Evolutionary conservation across 2,329 filamentous ascomycete species (phyloP).

Genomic region (Ustulina deusta): DNA sequence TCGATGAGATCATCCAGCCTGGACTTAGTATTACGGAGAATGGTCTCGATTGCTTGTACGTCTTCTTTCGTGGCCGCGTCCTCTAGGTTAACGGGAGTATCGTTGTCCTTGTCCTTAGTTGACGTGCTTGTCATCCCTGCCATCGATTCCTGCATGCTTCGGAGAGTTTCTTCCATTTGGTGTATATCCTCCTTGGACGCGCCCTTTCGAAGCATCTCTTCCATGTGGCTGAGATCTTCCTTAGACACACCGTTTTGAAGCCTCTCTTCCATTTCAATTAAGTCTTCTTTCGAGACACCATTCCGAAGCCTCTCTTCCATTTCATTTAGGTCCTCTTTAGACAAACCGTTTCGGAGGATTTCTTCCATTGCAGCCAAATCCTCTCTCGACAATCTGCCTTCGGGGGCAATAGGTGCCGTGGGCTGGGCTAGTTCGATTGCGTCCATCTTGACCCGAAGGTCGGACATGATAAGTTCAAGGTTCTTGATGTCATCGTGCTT

Average conservation of each 20-base stretch:
- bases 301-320: constrained; percentile 65
- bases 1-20: constrained; percentile 85
- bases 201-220: constrained; percentile 33
- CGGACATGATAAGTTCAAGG: constrained; percentile 83
- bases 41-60: constrained; percentile 88
- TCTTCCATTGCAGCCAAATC: constrained; percentile 58
- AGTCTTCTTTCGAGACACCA: constrained; percentile 56
- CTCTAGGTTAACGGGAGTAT: constrained; percentile 44
- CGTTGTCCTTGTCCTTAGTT: constrained; percentile 47
- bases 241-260: constrained; percentile 58
- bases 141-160: constrained; percentile 57
- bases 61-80: constrained; percentile 81
- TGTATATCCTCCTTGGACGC: constrained; percentile 57
- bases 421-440: constrained; percentile 71
- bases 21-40: constrained; percentile 89
- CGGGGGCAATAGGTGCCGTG: constrained; percentile 50
- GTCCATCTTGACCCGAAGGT: constrained; percentile 87
- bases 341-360: constrained; percentile 61
- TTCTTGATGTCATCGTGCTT: constrained; percentile 83
- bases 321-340: constrained; percentile 60
- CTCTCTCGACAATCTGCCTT: constrained; percentile 54
- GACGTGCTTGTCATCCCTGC: constrained; percentile 46
- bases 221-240: constrained; percentile 58
- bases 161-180: constrained; percentile 64
- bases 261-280: constrained; percentile 60